Evolutionary conservation across 2,329 filamentous ascomycete genomes (phyloP).

Genomic region (Clonostachys sp.): DNA sequence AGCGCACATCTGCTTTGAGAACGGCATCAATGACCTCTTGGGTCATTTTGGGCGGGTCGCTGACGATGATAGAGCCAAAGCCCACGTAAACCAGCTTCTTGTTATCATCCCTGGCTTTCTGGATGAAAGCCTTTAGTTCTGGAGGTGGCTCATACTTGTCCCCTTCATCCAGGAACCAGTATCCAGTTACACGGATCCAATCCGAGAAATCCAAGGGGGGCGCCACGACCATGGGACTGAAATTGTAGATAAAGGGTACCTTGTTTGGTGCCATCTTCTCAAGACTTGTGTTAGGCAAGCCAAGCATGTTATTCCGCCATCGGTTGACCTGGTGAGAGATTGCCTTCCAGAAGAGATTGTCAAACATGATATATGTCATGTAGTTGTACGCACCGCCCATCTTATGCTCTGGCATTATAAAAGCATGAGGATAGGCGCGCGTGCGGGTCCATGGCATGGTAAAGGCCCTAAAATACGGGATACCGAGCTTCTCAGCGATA

Average conservation of each 20-base stretch:
- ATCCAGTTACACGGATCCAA: constrained; percentile 95
- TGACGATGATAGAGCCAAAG: constrained; percentile 93
- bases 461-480: constrained; percentile 96
- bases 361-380: constrained; percentile 92
- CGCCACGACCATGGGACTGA: constrained; percentile 88
- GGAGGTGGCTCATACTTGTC: constrained; percentile 65
- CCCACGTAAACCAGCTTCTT: constrained; percentile 97
- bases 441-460: constrained; percentile 99
- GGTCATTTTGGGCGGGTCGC: constrained; percentile 83
- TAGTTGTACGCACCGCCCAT: constrained; percentile 96
- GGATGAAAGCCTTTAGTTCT: constrained; percentile 77
- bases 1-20: constrained; percentile 84
- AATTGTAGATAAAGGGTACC: constrained; percentile 98
- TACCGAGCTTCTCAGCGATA: constrained; percentile 86
- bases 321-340: constrained; percentile 87
- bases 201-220: constrained; percentile 94
- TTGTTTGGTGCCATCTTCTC: constrained; percentile 95
- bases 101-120: constrained; percentile 70
- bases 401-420: constrained; percentile 87
- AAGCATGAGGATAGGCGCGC: constrained; percentile 92
- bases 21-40: constrained; percentile 92
- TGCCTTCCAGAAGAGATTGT: constrained; percentile 94
- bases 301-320: constrained; percentile 80
- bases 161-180: constrained; percentile 92
- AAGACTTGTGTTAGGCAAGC: constrained; percentile 73